Conservation (phyloP, 2,329 filamentous ascomycete genomes). For the Colletotrichum sublineola region DNA sequence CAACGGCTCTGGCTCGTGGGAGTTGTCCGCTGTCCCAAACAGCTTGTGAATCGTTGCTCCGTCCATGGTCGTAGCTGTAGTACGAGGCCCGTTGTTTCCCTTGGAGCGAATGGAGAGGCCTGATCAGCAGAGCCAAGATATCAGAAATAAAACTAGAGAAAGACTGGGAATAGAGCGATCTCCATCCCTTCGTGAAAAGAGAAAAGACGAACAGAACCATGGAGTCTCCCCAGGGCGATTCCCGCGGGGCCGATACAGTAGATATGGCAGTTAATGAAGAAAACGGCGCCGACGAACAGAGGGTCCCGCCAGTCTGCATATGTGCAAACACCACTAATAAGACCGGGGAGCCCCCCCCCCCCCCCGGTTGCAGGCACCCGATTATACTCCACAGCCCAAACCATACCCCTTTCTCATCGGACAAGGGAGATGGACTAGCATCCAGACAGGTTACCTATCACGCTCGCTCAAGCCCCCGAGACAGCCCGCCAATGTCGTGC, state of each 20-base stretch:
- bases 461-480: not conserved
- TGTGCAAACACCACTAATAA: not conserved
- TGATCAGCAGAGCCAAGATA: not conserved
- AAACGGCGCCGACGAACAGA: not conserved
- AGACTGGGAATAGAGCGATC: slow-evolving; percentile 13
- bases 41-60: slow-evolving; percentile 15
- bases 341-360: not conserved
- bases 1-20: slow-evolving; percentile 47
- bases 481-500: not conserved
- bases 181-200: slow-evolving; percentile 23
- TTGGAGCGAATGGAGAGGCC: not conserved
- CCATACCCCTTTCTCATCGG: slow-evolving; percentile 19
- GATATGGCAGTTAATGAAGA: not conserved
- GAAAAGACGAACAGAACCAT: slow-evolving; percentile 5
- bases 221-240: not conserved
- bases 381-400: slow-evolving; percentile 28
- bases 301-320: not conserved
- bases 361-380: not conserved
- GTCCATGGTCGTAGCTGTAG: slow-evolving; percentile 29
- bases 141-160: not conserved
- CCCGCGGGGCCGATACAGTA: not conserved
- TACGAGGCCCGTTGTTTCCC: slow-evolving; percentile 1
- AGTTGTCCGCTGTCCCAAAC: slow-evolving; percentile 36
- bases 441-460: slow-evolving; percentile 12
- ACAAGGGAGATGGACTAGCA: not conserved